Base-by-base conservation (phyloP, 352 stramenopile species). In the Phytophthora pistaciae region DNA sequence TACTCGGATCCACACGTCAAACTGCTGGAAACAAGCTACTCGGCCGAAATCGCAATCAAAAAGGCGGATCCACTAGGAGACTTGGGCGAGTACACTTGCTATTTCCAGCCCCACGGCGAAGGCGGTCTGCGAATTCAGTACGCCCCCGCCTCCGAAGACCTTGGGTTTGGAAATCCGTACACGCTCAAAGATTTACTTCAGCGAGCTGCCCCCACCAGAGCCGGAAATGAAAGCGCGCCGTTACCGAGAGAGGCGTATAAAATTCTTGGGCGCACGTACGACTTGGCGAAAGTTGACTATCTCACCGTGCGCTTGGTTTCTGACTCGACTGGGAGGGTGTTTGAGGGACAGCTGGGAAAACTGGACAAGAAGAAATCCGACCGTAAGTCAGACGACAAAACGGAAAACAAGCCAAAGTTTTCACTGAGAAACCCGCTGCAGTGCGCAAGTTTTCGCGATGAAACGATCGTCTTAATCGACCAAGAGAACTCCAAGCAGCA, bases 251-350 rank as follows among this genome's bases (percentile, higher is more conserved):
- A 36, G 1, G 55, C 38, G 3, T 70, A 67, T 7, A 81, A 79
- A 59, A 55, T 92, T 13, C 70, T 92, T 20, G 86, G 86, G 0
- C 68, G 74, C 1, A 90, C 79, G 18, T 93, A 87, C 60, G 78
- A 93, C 42, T 70, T 92, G 44, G 72, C 79, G 0, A 77, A 79
- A 49, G 83, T 92, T 13, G 73, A 75, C 8, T 84, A 82, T 63
- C 91, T 92, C 58, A 79, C 90, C 20, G 80, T 93, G 13, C 57
- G 77, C 11, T 50, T 93, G 5, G 54, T 64, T 8, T 79, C 78
- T 9, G 71, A 80, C 14, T 60, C 70, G 0, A 66, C 67, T 3
- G 81, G 75, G 0, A 84, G 70, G 33, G 44, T 59, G 1, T 92
- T 84, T 48, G 72, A 55, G 8, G 84, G 79, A 3, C 80, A 74